These are phyloP conservation scores for Diaporthe helianthi DNA, from an alignment of 2,329 filamentous ascomycete species.

Conservation along the genomic window DNA sequence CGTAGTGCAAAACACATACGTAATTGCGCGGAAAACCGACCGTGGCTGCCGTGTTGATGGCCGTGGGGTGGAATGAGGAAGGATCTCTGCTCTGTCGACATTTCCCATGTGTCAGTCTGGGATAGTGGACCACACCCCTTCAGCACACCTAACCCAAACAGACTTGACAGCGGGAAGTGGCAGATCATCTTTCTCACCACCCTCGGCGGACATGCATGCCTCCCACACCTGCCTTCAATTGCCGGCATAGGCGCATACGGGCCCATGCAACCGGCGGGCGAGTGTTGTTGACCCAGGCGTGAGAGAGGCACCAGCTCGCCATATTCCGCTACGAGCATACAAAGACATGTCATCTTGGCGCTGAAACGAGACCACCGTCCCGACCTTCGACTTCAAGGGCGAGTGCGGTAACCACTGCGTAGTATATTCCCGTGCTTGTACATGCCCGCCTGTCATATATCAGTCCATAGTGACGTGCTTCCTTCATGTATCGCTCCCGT, in stretches of 20 bases:
- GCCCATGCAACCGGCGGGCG: neutral
- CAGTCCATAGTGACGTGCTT: conserved; percentile 15
- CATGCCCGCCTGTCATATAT: neutral
- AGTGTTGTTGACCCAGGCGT: neutral
- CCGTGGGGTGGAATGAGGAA: neutral
- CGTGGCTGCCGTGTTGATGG: neutral
- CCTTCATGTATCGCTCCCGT: conserved; percentile 1
- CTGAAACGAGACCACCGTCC: neutral
- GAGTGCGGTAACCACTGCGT: neutral
- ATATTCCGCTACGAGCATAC: conserved; percentile 10
- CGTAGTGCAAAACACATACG: conserved; percentile 18
- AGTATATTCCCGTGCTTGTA: conserved; percentile 1
- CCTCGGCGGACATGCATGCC: neutral
- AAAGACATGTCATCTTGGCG: neutral
- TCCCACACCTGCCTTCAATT: neutral
- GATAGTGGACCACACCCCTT: neutral
- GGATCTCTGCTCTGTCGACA: neutral
- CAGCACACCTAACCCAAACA: conserved; percentile 7
- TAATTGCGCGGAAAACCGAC: neutral
- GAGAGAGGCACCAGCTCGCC: neutral
- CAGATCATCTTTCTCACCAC: neutral
- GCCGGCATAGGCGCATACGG: neutral
- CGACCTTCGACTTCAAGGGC: neutral
- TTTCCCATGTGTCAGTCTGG: neutral
- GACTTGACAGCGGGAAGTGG: conserved; percentile 7